These are phyloP conservation scores for Dactylonectria estremocensis DNA, from an alignment of 2,329 filamentous ascomycete species.

Conservation along the genomic window DNA sequence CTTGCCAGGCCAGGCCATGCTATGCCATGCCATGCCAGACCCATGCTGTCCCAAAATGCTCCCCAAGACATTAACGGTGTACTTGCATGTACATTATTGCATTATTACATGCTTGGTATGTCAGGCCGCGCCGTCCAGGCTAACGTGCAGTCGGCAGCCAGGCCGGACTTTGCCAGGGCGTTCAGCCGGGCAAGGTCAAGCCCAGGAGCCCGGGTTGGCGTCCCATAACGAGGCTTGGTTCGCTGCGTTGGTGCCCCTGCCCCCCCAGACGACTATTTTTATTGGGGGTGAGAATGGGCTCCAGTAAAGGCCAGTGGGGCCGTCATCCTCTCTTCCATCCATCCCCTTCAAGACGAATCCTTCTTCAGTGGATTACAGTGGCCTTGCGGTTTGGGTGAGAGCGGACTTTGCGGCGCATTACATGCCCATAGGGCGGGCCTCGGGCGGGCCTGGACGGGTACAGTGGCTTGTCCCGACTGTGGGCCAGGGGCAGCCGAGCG, in stretches of 20 bases:
- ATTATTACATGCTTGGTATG: slow-evolving; percentile 10
- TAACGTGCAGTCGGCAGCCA: background rate
- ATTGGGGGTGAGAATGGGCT: slow-evolving; percentile 17
- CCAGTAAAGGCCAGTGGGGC: background rate
- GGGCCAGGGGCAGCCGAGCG: slow-evolving; percentile 17
- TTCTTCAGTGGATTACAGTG: slow-evolving; percentile 7
- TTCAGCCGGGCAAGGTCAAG: slow-evolving; percentile 41
- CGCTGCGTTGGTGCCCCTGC: slow-evolving; percentile 21
- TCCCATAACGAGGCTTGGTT: slow-evolving; percentile 21
- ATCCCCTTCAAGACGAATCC: slow-evolving; percentile 18
- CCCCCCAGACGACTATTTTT: slow-evolving; percentile 34
- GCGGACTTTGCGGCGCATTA: slow-evolving; percentile 22
- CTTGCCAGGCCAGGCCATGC: slow-evolving; percentile 24
- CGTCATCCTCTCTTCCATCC: slow-evolving; percentile 6
- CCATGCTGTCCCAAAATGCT: slow-evolving; percentile 24
- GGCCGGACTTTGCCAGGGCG: slow-evolving; percentile 17
- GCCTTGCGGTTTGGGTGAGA: background rate
- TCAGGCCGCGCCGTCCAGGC: slow-evolving; percentile 5
- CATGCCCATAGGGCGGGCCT: slow-evolving; percentile 31
- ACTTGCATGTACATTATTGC: background rate
- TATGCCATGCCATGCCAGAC: slow-evolving; percentile 26
- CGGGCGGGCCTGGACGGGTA: slow-evolving; percentile 33
- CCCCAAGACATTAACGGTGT: background rate
- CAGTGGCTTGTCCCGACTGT: slow-evolving; percentile 29
- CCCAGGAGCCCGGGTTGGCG: slow-evolving; percentile 19